Evolutionary conservation across 352 stramenopile genomes (phyloP).

Genomic region (Globisporangium emineosum): DNA sequence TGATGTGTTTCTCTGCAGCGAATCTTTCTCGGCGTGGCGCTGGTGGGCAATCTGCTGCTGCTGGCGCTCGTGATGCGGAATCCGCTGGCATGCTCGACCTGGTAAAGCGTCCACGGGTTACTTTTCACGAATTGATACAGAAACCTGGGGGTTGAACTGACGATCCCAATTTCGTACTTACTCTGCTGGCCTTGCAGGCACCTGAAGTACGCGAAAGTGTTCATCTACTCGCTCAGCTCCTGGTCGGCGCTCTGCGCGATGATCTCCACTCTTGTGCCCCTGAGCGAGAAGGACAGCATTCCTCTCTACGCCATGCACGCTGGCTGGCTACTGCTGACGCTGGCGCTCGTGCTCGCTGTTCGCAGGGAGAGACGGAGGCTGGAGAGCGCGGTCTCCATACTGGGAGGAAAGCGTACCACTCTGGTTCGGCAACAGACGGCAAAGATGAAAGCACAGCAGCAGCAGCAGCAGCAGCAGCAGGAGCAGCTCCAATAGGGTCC

Average conservation of each 20-base stretch:
- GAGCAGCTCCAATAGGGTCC: background rate
- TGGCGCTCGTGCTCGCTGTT: background rate
- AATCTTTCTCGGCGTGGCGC: constrained; percentile 26
- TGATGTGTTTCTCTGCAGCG: background rate
- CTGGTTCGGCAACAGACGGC: background rate
- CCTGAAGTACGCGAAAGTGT: constrained; percentile 33
- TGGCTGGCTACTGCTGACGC: constrained; percentile 6
- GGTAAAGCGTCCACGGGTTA: too few species aligned
- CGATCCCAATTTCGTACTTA: background rate
- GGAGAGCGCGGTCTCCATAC: background rate
- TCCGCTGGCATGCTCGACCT: constrained; percentile 28
- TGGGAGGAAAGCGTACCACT: background rate
- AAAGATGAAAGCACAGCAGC: background rate
- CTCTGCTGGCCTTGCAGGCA: constrained; percentile 28
- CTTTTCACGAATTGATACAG: too few species aligned
- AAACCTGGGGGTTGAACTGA: too few species aligned
- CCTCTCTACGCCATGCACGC: constrained; percentile 23
- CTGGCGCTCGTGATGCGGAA: constrained; percentile 28
- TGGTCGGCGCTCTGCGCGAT: constrained; percentile 32
- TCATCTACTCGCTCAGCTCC: constrained; percentile 36
- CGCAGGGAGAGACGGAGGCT: background rate
- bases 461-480: too few species aligned
- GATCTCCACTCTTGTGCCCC: constrained; percentile 24
- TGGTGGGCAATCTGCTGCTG: constrained; percentile 29
- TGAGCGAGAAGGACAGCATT: constrained; percentile 13